Evolutionary conservation across 2,329 filamentous ascomycete species (phyloP).

Genomic region (Fusarium dimerum): DNA sequence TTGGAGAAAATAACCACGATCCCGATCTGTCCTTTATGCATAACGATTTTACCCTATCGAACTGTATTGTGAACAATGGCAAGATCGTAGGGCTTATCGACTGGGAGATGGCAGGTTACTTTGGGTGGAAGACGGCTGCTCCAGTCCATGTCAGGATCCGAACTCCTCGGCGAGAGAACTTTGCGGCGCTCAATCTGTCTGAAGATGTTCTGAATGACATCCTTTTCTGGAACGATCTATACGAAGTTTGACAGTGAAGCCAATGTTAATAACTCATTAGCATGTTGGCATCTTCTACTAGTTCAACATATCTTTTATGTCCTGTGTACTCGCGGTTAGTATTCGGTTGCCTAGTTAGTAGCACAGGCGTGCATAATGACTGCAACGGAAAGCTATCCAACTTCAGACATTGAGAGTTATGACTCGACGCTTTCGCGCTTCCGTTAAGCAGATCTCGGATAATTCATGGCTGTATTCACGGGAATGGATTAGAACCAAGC

Average conservation of each 20-base stretch:
- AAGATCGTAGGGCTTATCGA: slow-evolving; percentile 42
- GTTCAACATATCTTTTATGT: too few relatives aligned
- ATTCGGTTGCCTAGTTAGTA: too few relatives aligned
- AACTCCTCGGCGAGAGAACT: slow-evolving; percentile 25
- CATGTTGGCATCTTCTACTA: too few relatives aligned
- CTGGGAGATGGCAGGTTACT: slow-evolving; percentile 45
- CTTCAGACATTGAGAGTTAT: too few relatives aligned
- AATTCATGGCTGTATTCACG: too few relatives aligned
- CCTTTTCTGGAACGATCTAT: slow-evolving; percentile 4
- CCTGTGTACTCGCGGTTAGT: too few relatives aligned
- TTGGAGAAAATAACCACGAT: slow-evolving; percentile 21
- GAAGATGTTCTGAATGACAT: neutral
- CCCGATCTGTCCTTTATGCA: slow-evolving; percentile 39
- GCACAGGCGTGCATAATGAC: too few relatives aligned
- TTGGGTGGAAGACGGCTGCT: slow-evolving; percentile 32
- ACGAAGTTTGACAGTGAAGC: slow-evolving; percentile 1
- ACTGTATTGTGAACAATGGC: slow-evolving; percentile 39
- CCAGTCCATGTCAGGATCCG: slow-evolving; percentile 29
- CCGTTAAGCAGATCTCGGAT: too few relatives aligned
- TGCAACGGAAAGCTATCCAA: too few relatives aligned
- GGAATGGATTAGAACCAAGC: too few relatives aligned
- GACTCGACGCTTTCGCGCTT: too few relatives aligned
- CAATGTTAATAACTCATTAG: too few relatives aligned
- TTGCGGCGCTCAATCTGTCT: slow-evolving; percentile 7
- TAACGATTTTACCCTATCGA: slow-evolving; percentile 40